Conservation (phyloP, 768 basidiomycete genomes). For the Candolleomyces eurysporus region DNA sequence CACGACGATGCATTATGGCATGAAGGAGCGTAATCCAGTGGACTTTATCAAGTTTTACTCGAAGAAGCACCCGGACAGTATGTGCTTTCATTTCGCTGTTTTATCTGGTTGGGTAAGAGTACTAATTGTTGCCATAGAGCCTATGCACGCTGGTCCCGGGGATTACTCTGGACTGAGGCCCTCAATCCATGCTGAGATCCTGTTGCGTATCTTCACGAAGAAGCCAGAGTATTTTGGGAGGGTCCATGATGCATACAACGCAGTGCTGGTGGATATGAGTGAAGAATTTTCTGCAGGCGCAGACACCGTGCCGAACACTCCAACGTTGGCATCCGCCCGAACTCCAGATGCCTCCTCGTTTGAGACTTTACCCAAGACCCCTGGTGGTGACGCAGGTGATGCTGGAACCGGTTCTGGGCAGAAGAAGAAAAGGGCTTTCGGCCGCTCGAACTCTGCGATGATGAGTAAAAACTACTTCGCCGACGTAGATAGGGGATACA, state of each 20-base stretch:
- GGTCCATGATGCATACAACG: slow-evolving; percentile 68
- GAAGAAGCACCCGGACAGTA: slow-evolving; percentile 53
- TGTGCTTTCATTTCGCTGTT: neutral
- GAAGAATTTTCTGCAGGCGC: neutral
- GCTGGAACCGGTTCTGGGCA: neutral
- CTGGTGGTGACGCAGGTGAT: neutral
- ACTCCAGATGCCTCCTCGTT: neutral
- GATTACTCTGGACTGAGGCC: slow-evolving; percentile 71
- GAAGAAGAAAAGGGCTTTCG: neutral
- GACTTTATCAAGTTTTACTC: slow-evolving; percentile 72
- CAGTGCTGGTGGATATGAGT: slow-evolving; percentile 28
- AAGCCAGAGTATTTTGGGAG: slow-evolving; percentile 55
- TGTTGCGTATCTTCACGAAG: slow-evolving; percentile 68
- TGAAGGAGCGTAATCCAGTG: slow-evolving; percentile 67
- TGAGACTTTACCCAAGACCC: neutral
- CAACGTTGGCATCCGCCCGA: neutral
- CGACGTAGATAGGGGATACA: no score
- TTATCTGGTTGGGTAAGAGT: neutral
- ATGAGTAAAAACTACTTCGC: neutral
- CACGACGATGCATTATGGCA: slow-evolving; percentile 73
- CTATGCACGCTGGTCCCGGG: slow-evolving; percentile 44
- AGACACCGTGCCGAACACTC: neutral
- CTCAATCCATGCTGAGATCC: slow-evolving; percentile 59
- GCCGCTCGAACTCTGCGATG: neutral
- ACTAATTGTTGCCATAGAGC: slow-evolving; percentile 29